Base-by-base conservation (phyloP, 768 basidiomycete genomes). In the Pleurotus giganteus region DNA sequence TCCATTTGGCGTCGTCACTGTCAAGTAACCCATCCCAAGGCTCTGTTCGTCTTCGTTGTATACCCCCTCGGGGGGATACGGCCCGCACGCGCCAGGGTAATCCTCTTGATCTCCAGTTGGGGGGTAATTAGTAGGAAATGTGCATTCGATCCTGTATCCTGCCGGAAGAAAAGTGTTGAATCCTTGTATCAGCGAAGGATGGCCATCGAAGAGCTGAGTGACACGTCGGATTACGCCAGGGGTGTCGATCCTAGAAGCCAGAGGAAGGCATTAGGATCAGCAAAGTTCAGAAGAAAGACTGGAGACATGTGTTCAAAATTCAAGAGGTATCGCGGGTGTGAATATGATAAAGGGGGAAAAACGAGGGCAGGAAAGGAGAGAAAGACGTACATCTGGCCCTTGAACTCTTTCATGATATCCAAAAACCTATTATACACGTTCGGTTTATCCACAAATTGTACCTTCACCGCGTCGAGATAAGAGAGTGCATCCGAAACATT, bases 331-430 rank as follows among this genome's bases (percentile, higher is more conserved):
- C n/a, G n/a, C n/a, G n/a, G n/a, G n/a, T 28, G 52, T 9, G 45
- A 29, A 17, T 13, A 54, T 17, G 24, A 43, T 41, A 53, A 56
- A 13, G 47, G 32, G 24, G 45, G 57, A 52, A 21, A 0, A 45
- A 34, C 27, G 37, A 44, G n/a, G 8, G 44, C 27, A 21, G 3
- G n/a, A 8, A 41, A 4, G 46, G 13, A 29, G 13, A 9, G 12
- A 9, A 13, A n/a, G 13, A 81, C 88, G 64, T 63, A 91, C 91
- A 78, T 74, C 66, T 96, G 92, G 63, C 91, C 91, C 74, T 99
- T 98, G 73, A 99, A 99, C 70, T 98, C 94, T 75, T 98, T 98
- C 97, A 97, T 97, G 65, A 97, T 95, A 68, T 96, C 93, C 69
- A 95, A 73, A 63, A 94, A 94, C 60, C 88, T 82, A 71, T 97